Conservation (phyloP, 345 rosid genomes). For the Brassica carinata region DNA sequence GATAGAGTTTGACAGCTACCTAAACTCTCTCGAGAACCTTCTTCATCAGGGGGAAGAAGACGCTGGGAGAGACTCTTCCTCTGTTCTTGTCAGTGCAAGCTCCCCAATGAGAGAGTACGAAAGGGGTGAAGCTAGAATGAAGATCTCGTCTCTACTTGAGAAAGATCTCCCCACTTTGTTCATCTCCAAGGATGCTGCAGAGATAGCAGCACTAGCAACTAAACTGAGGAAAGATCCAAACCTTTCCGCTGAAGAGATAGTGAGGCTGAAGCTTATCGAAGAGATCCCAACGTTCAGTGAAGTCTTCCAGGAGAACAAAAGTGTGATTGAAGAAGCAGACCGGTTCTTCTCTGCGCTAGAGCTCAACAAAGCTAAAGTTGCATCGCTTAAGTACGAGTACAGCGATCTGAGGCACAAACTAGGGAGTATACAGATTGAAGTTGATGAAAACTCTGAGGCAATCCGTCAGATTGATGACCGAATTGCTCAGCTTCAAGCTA, state of each 20-base stretch:
- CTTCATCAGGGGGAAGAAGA: conserved; percentile 52
- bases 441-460: conserved; percentile 45
- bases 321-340: conserved; percentile 50
- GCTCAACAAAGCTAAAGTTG: conserved; percentile 57
- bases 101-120: conserved; percentile 49
- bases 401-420: conserved; percentile 55
- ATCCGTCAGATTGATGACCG: conserved; percentile 62
- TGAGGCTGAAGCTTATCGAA: conserved; percentile 65
- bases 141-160: conserved; percentile 56
- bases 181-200: conserved; percentile 44
- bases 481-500: conserved; percentile 56
- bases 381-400: conserved; percentile 59
- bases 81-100: conserved; percentile 12
- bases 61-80: conserved; percentile 16
- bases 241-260: conserved; percentile 62
- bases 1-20: conserved; percentile 66
- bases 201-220: conserved; percentile 56
- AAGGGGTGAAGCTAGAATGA: conserved; percentile 56
- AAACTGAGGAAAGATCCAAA: conserved; percentile 58
- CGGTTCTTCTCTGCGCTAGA: conserved; percentile 52
- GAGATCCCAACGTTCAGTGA: conserved; percentile 63
- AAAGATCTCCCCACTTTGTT: conserved; percentile 59
- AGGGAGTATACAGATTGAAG: conserved; percentile 50
- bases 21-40: conserved; percentile 65
- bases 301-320: conserved; percentile 59